Evolutionary conservation across 1,139 yeast genomes (phyloP).

Genomic region (Geotrichum carabidarum): DNA sequence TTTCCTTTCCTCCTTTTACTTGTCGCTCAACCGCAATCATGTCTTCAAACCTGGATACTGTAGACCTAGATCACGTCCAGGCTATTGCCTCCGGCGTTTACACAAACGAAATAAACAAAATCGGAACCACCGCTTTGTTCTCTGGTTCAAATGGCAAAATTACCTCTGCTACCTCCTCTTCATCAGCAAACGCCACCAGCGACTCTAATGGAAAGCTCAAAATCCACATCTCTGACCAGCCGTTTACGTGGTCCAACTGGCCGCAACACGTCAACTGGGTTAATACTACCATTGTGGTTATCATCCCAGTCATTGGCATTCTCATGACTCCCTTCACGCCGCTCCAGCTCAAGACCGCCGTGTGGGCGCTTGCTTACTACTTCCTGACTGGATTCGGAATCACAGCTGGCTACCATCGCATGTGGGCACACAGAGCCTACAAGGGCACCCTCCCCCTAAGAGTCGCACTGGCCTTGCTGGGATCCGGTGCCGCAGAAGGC

Average conservation of each 20-base stretch:
- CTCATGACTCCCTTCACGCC: conserved; percentile 50
- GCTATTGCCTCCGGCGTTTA: conserved; percentile 87
- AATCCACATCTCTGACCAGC: conserved; percentile 84
- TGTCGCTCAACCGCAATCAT: not conserved
- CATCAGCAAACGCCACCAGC: conserved; percentile 35
- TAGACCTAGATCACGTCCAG: conserved; percentile 43
- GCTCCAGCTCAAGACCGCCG: conserved; percentile 55
- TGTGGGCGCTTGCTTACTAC: conserved; percentile 61
- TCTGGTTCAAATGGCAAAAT: conserved; percentile 21
- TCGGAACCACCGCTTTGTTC: conserved; percentile 64
- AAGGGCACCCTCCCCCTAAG: conserved; percentile 68
- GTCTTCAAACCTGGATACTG: conserved; percentile 4
- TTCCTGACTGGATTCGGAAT: conserved; percentile 77
- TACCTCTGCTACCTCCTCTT: conserved; percentile 22
- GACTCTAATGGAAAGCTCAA: conserved; percentile 34
- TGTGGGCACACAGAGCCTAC: conserved; percentile 87
- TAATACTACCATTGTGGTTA: conserved; percentile 69
- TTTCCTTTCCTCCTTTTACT: not conserved
- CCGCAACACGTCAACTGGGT: conserved; percentile 88
- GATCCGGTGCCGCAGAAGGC: conserved; percentile 95
- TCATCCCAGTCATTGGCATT: conserved; percentile 65
- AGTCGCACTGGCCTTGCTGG: conserved; percentile 71
- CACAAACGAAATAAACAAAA: conserved; percentile 50
- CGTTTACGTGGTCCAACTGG: conserved; percentile 85
- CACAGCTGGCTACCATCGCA: conserved; percentile 91